Conservation (phyloP, 2,329 filamentous ascomycete species). For the Ophiostoma sp. region DNA sequence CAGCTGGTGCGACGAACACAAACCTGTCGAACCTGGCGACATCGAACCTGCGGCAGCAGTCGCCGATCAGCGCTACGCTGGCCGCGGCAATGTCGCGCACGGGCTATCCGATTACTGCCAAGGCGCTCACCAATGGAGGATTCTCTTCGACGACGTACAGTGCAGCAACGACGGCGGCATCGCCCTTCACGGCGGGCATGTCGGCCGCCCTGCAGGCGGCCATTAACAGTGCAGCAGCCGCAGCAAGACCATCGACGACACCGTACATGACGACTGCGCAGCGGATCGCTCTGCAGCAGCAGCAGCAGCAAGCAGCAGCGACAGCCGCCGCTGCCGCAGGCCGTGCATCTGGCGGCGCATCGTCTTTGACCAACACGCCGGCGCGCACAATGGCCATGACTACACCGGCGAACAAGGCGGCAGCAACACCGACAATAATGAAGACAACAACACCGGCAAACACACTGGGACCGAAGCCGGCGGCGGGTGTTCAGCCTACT, state of each 20-base stretch:
- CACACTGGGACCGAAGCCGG: not conserved
- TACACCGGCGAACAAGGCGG: not conserved
- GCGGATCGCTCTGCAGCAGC: slow-evolving; percentile 14
- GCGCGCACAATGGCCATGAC: not conserved
- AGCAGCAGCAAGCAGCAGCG: not conserved
- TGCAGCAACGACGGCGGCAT: slow-evolving; percentile 14
- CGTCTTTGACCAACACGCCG: not conserved
- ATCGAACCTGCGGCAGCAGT: not conserved
- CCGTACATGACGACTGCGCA: slow-evolving; percentile 19
- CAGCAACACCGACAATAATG: not conserved
- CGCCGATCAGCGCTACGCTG: slow-evolving; percentile 9
- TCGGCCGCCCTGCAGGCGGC: slow-evolving; percentile 20
- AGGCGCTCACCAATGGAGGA: slow-evolving; percentile 4
- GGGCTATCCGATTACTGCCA: not conserved
- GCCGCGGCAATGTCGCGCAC: slow-evolving; percentile 14
- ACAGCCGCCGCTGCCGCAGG: not conserved
- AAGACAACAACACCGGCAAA: not conserved
- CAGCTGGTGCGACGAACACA: not conserved
- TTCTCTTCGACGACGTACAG: slow-evolving; percentile 8
- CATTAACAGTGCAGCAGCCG: slow-evolving; percentile 21
- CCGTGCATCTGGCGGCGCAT: not conserved
- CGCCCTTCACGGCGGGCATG: slow-evolving; percentile 21
- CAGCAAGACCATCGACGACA: slow-evolving; percentile 15
- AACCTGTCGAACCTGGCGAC: not conserved
- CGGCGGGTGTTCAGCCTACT: not conserved